Evolutionary conservation across 1,139 yeast species (phyloP).

Genomic region (Taphrina deformans): DNA sequence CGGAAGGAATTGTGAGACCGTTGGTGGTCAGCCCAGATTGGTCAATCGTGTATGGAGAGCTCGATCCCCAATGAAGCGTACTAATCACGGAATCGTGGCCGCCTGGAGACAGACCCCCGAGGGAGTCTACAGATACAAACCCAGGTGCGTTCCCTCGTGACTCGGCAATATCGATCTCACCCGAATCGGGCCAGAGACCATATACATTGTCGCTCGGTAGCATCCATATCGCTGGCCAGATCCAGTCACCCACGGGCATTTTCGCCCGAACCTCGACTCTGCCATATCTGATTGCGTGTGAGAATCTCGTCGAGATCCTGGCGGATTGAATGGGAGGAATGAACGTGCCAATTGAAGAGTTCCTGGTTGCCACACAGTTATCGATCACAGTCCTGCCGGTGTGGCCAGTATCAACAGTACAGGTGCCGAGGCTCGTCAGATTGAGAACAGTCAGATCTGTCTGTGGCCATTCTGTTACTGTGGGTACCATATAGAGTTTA

Average conservation of each 20-base stretch:
- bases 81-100: conserved; percentile 36
- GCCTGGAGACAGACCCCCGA: background rate
- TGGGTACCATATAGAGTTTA: conserved; percentile 37
- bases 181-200: conserved; percentile 39
- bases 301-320: conserved; percentile 35
- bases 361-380: conserved; percentile 36
- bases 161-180: conserved; percentile 39
- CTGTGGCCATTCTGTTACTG: conserved; percentile 34
- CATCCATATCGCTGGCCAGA: conserved; percentile 40
- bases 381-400: background rate
- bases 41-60: conserved; percentile 24
- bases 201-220: conserved; percentile 36
- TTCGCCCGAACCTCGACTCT: conserved; percentile 38
- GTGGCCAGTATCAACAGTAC: conserved; percentile 29
- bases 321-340: conserved; percentile 39
- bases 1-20: conserved; percentile 34
- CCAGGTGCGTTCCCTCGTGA: conserved; percentile 38
- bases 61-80: conserved; percentile 39
- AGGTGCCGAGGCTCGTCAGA: conserved; percentile 36
- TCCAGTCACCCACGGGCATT: conserved; percentile 39
- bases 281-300: conserved; percentile 35
- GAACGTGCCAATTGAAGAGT: conserved; percentile 32
- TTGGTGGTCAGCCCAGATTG: conserved; percentile 34
- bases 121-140: conserved; percentile 33
- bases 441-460: conserved; percentile 37